Conservation (phyloP, 805 yeast species). For the Lipomyces mesembrius region DNA sequence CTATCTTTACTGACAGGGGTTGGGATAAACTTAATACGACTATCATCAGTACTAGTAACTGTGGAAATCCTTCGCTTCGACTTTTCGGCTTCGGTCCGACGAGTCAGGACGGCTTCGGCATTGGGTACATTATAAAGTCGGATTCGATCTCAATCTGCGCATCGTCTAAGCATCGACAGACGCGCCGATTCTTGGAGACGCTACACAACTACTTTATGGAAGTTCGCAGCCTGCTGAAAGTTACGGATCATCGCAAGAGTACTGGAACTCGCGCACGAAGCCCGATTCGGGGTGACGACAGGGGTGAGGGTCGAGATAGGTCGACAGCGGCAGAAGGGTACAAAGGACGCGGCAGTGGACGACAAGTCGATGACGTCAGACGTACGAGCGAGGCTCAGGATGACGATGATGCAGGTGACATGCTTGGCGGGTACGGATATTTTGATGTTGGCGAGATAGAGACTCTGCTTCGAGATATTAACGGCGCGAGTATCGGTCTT, state of each 20-base stretch:
- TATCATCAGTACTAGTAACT: slow-evolving; percentile 79
- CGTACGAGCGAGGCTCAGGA: slow-evolving; percentile 23
- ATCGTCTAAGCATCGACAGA: slow-evolving; percentile 87
- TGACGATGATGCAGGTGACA: slow-evolving; percentile 46
- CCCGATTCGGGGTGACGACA: slow-evolving; percentile 34
- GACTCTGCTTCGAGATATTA: slow-evolving; percentile 61
- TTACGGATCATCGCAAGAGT: slow-evolving; percentile 30
- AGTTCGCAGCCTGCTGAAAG: slow-evolving; percentile 53
- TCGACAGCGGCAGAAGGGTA: not conserved
- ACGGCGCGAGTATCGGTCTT: slow-evolving; percentile 42
- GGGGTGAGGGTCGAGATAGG: not conserved
- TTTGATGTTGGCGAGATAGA: slow-evolving; percentile 75
- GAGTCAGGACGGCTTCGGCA: slow-evolving; percentile 87
- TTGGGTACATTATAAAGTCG: slow-evolving; percentile 84
- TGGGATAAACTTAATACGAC: slow-evolving; percentile 87
- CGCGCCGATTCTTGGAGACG: slow-evolving; percentile 73
- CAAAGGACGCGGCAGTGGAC: slow-evolving; percentile 20
- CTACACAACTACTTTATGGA: slow-evolving; percentile 65
- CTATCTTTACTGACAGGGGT: slow-evolving; percentile 80
- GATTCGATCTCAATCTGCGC: slow-evolving; percentile 80
- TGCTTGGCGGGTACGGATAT: slow-evolving; percentile 85
- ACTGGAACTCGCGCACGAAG: slow-evolving; percentile 38
- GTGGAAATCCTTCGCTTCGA: slow-evolving; percentile 88
- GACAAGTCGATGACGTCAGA: slow-evolving; percentile 27
- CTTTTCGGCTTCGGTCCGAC: slow-evolving; percentile 93